phyloP scores from a whole-genome alignment of 495 filamentous ascomycete species.

The Talaromyces stipitatus region DNA sequence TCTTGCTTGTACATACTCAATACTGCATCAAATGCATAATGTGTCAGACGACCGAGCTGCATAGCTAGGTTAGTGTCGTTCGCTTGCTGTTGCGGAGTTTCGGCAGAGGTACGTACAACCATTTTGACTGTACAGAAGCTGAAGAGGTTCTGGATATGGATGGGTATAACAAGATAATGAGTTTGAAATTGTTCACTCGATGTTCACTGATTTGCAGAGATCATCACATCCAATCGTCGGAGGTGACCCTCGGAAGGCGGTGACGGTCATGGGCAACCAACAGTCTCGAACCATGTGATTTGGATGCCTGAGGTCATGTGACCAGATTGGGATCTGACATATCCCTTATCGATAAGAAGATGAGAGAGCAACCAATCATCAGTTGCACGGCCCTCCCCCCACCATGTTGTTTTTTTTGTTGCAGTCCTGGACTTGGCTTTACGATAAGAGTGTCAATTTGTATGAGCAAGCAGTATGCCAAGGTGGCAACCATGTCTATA shows the following conservation, averaged over 20 bases:
- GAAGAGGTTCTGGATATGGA: neutral
- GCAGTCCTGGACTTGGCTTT: too few relatives aligned
- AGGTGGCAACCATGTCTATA: neutral
- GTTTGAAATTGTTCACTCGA: neutral
- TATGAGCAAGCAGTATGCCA: neutral
- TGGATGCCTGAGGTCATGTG: neutral
- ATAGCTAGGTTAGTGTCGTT: neutral
- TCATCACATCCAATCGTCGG: neutral
- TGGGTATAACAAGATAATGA: neutral
- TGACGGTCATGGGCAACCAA: constrained; percentile 2
- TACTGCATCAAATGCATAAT: constrained; percentile 96
- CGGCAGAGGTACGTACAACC: neutral
- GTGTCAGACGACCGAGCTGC: constrained; percentile 85
- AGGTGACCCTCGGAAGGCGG: neutral
- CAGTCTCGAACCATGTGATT: neutral
- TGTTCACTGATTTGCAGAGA: neutral
- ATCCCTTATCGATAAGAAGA: constrained; percentile 1
- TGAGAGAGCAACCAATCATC: neutral
- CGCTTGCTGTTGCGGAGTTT: neutral
- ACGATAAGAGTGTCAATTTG: neutral
- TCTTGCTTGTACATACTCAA: constrained; percentile 52
- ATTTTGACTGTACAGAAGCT: neutral
- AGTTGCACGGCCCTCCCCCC: neutral
- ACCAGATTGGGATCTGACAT: neutral
- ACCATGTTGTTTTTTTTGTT: too few relatives aligned